Evolutionary conservation across 352 stramenopile species (phyloP).

Genomic region (Phytophthora europaea): DNA sequence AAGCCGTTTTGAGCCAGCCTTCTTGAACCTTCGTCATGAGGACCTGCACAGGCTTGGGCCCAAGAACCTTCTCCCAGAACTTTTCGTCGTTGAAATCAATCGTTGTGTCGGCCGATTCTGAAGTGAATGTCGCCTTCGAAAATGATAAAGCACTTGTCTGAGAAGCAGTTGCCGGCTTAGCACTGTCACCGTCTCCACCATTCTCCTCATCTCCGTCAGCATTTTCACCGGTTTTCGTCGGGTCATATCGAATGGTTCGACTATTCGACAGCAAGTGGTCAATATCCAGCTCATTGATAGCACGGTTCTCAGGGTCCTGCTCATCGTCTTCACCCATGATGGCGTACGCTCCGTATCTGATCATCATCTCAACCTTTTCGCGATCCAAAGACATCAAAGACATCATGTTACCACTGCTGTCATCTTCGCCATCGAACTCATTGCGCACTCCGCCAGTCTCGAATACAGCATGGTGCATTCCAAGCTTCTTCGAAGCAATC

Average conservation of each 20-base stretch:
- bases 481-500: conserved; percentile 98
- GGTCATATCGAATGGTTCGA: conserved; percentile 91
- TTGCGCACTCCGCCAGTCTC: conserved; percentile 94
- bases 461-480: conserved; percentile 98
- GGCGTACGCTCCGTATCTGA: conserved; percentile 97
- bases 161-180: conserved; percentile 45
- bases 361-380: conserved; percentile 99
- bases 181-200: conserved; percentile 49
- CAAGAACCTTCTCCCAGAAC: conserved; percentile 93
- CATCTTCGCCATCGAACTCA: conserved; percentile 95
- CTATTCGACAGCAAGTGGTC: conserved; percentile 86
- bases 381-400: conserved; percentile 94
- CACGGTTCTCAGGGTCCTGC: conserved; percentile 87
- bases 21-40: conserved; percentile 92
- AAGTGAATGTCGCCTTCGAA: conserved; percentile 90
- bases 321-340: conserved; percentile 98
- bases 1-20: conserved; percentile 75
- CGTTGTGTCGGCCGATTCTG: conserved; percentile 87
- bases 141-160: conserved; percentile 86
- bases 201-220: conserved; percentile 48
- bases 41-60: conserved; percentile 86
- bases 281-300: conserved; percentile 93
- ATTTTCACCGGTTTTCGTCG: conserved; percentile 60
- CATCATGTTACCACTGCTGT: conserved; percentile 93
- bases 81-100: conserved; percentile 94